Evolutionary conservation across 305 asterid species (phyloP), one percentile per base, ranked within the genome.

Genomic region (Fraxinus dipetala): DNA sequence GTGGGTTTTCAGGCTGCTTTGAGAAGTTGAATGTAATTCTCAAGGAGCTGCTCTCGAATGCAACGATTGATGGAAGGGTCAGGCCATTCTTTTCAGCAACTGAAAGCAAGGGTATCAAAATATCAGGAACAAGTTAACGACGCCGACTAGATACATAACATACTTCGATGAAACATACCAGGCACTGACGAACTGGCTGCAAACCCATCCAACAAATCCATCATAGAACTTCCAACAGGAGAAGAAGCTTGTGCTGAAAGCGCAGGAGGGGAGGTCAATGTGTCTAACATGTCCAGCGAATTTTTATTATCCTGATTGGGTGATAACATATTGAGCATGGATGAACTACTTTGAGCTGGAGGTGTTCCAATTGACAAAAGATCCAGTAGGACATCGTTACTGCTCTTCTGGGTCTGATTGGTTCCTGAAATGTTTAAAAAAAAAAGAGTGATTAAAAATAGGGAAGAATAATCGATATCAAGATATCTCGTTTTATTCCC

Each of bases 351-450:
- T 83, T 85, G 97, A 78, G 88, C 87, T 48, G 93, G 92, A 84
- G 97, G 91, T 79, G 92, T 80, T 83, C 97, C 99, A 59, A 96
- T 89, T 5, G 99, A 93, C 83, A 96, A 85, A 78, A 94, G 97
- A 89, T 94, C 98, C 87, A 96, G 84, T 77, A 96, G 90, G 77
- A 84, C 94, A 85, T 91, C 94, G 2, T 90, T 87, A 59, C 95
- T 91, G 75, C 90, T 93, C 84, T 85, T 88, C 78, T 83, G 96
- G 74, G 85, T 74, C 77, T 88, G 93, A 86, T 81, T 92, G 79
- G 85, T 51, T 80, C 93, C 97, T 93, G 93, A 87, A 86, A 84
- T 74, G 83, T 74, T n/a, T 43, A 76, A 72, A 28, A 61, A 79
- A 70, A 22, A 78, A 80, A 2, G 35, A 32, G 78, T 11, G 76